Percentiles rank a stretch among this genome's conserved stretches.
phyloP scores from a whole-genome alignment of 1,284 basidiomycete species.

The Leccinum colubrinum region DNA sequence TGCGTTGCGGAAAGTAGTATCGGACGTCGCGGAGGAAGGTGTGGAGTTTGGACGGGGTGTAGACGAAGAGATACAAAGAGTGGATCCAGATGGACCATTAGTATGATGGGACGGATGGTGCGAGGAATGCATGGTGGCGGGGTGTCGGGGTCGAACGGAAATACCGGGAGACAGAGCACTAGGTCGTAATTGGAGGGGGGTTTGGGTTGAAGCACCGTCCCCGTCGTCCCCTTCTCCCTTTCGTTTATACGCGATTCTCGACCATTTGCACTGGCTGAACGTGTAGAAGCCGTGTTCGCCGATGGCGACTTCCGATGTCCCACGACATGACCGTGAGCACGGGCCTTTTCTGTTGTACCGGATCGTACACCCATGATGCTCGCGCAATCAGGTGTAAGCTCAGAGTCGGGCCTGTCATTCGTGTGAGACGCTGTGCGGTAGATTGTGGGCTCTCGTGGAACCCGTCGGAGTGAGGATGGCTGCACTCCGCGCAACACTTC shows the following conservation, averaged over 20 bases:
- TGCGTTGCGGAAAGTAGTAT: slow-evolving; percentile 58
- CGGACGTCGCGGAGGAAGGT: slow-evolving; percentile 49
- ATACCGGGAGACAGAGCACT: slow-evolving; percentile 11
- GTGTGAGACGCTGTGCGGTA: slow-evolving; percentile 25
- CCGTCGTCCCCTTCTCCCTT: too few relatives aligned
- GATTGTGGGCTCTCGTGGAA: slow-evolving; percentile 25
- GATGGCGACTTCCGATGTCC: slow-evolving; percentile 27
- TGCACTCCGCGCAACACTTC: slow-evolving; percentile 46
- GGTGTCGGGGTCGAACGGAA: slow-evolving; percentile 23
- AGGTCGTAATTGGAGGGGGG: too few relatives aligned
- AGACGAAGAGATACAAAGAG: slow-evolving; percentile 33
- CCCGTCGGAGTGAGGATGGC: slow-evolving; percentile 33
- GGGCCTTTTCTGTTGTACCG: slow-evolving; percentile 24
- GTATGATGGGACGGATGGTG: slow-evolving; percentile 24
- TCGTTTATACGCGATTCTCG: background rate
- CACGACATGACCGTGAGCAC: slow-evolving; percentile 10
- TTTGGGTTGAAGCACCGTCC: too few relatives aligned
- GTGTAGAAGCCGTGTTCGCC: slow-evolving; percentile 6
- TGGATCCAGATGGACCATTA: slow-evolving; percentile 23
- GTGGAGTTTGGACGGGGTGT: slow-evolving; percentile 43
- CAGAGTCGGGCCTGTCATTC: slow-evolving; percentile 59
- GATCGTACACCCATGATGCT: slow-evolving; percentile 23
- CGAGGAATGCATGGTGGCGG: slow-evolving; percentile 17
- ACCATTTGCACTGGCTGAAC: background rate
- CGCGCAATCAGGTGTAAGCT: slow-evolving; percentile 49